Percentiles rank a stretch among this genome's conserved stretches.
These are phyloP conservation scores for Ceratocystis diversiconidia DNA, from an alignment of 2,329 filamentous ascomycete species.

Conservation along the genomic window DNA sequence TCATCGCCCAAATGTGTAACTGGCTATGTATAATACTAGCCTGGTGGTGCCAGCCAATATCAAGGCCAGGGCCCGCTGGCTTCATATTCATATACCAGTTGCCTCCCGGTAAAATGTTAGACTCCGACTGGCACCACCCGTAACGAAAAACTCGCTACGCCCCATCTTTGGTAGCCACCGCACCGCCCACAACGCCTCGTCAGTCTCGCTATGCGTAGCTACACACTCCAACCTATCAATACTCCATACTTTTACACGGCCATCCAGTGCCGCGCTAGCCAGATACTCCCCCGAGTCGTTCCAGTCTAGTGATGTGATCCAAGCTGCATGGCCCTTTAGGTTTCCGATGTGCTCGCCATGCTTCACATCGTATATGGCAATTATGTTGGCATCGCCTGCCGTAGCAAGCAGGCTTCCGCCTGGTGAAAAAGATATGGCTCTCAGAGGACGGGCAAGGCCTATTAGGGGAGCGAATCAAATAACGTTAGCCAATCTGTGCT, in stretches of 20 bases:
- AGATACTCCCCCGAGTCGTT: conserved; percentile 85
- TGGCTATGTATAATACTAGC: background rate
- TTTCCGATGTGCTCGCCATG: conserved; percentile 89
- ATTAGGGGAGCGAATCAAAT: no score
- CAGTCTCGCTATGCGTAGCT: conserved; percentile 83
- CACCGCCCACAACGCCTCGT: conserved; percentile 69
- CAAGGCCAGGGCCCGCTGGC: background rate
- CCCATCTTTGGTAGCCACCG: conserved; percentile 65
- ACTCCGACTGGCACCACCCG: conserved; percentile 60
- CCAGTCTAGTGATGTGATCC: conserved; percentile 88
- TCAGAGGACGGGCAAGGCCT: conserved; percentile 33
- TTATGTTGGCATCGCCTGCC: conserved; percentile 75
- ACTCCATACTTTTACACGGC: conserved; percentile 93
- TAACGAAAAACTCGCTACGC: conserved; percentile 60
- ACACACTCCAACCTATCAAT: conserved; percentile 73
- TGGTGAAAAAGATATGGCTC: conserved; percentile 77
- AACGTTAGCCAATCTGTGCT: background rate
- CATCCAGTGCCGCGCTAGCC: conserved; percentile 76
- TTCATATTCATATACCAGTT: conserved; percentile 44
- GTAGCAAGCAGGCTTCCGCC: conserved; percentile 73
- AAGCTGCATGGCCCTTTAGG: conserved; percentile 62
- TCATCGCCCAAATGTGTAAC: background rate
- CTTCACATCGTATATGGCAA: conserved; percentile 81
- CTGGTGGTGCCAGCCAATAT: background rate
- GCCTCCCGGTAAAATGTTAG: conserved; percentile 77